Base-by-base conservation (phyloP, 2,329 filamentous ascomycete species). In the Pseudogymnoascus sp. region DNA sequence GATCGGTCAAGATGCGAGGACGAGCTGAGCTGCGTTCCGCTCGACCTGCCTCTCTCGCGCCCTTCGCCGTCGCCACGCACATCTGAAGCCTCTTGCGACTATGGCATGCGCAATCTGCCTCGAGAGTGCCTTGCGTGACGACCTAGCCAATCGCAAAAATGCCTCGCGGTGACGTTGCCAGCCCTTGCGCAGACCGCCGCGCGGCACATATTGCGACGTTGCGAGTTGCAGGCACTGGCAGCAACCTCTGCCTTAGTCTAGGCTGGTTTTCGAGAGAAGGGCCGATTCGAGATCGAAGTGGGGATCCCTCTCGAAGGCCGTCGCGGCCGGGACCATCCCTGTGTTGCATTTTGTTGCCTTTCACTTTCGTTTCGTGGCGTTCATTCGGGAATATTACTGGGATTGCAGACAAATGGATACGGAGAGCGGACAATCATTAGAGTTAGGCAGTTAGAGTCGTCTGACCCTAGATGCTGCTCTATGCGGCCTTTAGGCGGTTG, bases 141-240 rank as follows among this genome's bases (percentile, higher is more conserved):
- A 63, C 61, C 61, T 63, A 34, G 61, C 61, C 21, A 63, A 63
- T 63, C 11, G 41, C 16, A 54, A 60, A 63, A 63, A 23, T 63
- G 61, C 61, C 61, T 62, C 21, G 23, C 21, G 4, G 51, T 57
- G 41, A 62, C 61, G 41, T 62, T 19, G 61, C 39, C 19, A 10
- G 61, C 61, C 39, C 41, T 41, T 63, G 25, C 25, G n/a, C 19
- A 51, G 39, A n/a, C 39, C 23, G 37, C n/a, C 3, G 28, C 61
- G 61, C 23, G n/a, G 39, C 14, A 36, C 37, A 1, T 31, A 16
- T 60, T 60, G 14, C 14, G 11, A 34, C 51, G 1, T 34, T 63
- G 41, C 41, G 43, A 48, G 41, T 63, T 63, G 13, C 5, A 28
- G 21, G 43, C n/a, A n/a, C n/a, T n/a, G n/a, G n/a, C n/a, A n/a